Conservation (phyloP, 331 rosid genomes). For the Pyracantha coccinea region DNA sequence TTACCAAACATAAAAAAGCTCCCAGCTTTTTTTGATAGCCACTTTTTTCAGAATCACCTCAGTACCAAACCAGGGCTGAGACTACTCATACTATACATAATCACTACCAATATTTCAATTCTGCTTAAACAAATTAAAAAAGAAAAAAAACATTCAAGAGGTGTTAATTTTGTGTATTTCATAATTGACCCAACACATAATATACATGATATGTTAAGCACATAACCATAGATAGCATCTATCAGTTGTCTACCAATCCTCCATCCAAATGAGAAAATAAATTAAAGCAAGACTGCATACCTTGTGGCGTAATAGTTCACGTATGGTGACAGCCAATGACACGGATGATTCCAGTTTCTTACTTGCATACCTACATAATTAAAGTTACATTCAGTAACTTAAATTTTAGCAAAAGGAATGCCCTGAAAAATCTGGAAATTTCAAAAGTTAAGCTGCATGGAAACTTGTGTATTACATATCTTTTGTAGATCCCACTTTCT, state of each 20-base stretch:
- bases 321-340: not conserved
- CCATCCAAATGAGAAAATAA: not conserved
- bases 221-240: not conserved
- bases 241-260: not conserved
- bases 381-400: constrained; percentile 25
- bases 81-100: not conserved
- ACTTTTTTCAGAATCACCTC: too few relatives aligned
- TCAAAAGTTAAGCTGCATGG: constrained; percentile 13
- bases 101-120: not conserved
- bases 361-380: constrained; percentile 31
- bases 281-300: not conserved
- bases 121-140: too few relatives aligned
- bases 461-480: constrained; percentile 43
- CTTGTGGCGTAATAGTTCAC: not conserved
- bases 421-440: constrained; percentile 12
- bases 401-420: constrained; percentile 9
- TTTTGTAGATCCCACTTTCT: constrained; percentile 33
- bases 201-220: not conserved
- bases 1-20: too few relatives aligned
- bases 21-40: too few relatives aligned
- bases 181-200: not conserved
- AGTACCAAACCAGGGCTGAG: too few relatives aligned
- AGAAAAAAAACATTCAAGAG: not conserved
- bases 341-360: constrained; percentile 27
- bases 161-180: not conserved